Evolutionary conservation across 331 rosid genomes (phyloP).

Genomic region (Telfairia occidentalis): DNA sequence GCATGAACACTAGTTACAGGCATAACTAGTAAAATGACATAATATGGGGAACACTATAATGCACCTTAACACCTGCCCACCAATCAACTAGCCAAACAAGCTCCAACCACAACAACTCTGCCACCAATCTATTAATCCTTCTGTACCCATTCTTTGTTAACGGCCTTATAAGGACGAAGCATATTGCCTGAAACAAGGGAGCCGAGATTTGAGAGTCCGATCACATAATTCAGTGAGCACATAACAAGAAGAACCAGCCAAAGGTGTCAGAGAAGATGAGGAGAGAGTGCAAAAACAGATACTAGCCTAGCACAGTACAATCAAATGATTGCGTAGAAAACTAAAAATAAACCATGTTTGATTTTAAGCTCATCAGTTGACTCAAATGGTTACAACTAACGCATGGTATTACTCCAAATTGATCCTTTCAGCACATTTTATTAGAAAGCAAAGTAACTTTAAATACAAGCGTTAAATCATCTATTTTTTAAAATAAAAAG

Average conservation of each 20-base stretch:
- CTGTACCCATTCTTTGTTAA: slow-evolving; percentile 60
- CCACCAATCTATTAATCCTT: slow-evolving; percentile 72
- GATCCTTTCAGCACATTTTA: not conserved
- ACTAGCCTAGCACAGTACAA: not conserved
- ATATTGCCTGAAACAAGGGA: slow-evolving; percentile 50
- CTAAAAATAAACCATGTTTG: not conserved
- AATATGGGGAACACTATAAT: not conserved
- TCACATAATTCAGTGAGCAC: not conserved
- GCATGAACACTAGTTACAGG: slow-evolving; percentile 11
- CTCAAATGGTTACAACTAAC: not conserved
- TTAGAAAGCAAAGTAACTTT: not conserved
- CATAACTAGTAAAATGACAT: not conserved
- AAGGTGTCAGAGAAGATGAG: not conserved
- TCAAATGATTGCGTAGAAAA: not conserved
- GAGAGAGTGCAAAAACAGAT: not conserved
- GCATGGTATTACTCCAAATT: not conserved
- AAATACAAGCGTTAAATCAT: not conserved
- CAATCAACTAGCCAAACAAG: slow-evolving; percentile 88
- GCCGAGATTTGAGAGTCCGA: not conserved
- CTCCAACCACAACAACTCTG: slow-evolving; percentile 85
- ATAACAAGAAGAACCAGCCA: not conserved
- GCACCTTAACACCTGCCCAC: slow-evolving; percentile 98
- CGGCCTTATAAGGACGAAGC: slow-evolving; percentile 65
- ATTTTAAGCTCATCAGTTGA: not conserved
- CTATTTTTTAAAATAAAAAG: too few relatives aligned